Evolutionary conservation across 2,329 filamentous ascomycete species (phyloP).

Genomic region (Sphaceloma murrayae): DNA sequence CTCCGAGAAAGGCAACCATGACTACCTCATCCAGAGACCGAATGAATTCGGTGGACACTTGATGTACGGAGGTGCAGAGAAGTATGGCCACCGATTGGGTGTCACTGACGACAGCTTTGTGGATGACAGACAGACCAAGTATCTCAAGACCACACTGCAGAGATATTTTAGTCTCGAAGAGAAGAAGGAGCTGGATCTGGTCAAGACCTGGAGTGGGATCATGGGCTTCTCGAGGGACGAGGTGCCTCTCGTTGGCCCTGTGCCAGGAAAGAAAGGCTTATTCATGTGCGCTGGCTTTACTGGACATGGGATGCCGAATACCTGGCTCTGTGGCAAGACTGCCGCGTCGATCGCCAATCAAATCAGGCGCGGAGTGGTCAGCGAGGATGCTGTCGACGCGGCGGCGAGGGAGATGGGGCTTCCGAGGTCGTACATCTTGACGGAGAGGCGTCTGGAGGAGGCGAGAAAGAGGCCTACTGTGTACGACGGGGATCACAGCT

Average conservation of each 20-base stretch:
- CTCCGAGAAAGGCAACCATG: constrained; percentile 50
- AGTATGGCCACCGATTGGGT: constrained; percentile 47
- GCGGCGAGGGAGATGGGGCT: constrained; percentile 22
- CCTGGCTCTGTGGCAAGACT: constrained; percentile 55
- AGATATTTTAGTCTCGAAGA: constrained; percentile 30
- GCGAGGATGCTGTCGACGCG: constrained; percentile 17
- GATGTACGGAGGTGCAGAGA: constrained; percentile 62
- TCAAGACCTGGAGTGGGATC: constrained; percentile 60
- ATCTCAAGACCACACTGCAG: constrained; percentile 42
- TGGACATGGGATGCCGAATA: constrained; percentile 65
- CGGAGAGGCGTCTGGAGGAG: constrained; percentile 22
- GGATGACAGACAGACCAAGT: constrained; percentile 47
- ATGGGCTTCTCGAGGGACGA: constrained; percentile 66
- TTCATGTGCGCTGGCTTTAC: constrained; percentile 36
- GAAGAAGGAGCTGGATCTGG: constrained; percentile 26
- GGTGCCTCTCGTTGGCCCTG: constrained; percentile 59
- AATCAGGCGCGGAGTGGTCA: constrained; percentile 23
- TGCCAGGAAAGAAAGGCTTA: constrained; percentile 40
- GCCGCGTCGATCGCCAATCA: constrained; percentile 50
- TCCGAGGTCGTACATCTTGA: constrained; percentile 25
- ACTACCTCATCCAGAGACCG: constrained; percentile 65
- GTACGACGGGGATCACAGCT: constrained; percentile 20
- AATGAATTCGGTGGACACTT: constrained; percentile 45
- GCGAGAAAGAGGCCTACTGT: constrained; percentile 23
- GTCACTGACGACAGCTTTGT: constrained; percentile 51